Base-by-base conservation (phyloP, 2,329 filamentous ascomycete species). In the Ophiostoma populinum region DNA sequence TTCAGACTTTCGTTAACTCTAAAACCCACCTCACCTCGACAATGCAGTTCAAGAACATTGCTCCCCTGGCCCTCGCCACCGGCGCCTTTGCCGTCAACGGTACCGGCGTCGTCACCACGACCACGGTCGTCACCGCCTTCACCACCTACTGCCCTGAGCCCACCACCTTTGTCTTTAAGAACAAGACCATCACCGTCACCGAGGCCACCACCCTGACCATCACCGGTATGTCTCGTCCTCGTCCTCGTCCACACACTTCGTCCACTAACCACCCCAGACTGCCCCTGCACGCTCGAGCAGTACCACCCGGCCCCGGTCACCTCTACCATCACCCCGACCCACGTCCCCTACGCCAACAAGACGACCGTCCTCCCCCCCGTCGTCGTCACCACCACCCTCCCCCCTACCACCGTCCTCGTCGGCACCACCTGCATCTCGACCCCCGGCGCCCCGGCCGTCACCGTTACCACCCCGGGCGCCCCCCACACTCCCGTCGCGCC, bases 101-200 rank as follows among this genome's bases (percentile, higher is more conserved):
- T 13, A 21, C 15, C 21, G 31, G 7, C 24, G 29, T 5, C 20
- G 32, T 24, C 18, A 43, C 42, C 16, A 35, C 40, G 31, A 45
- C 42, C 22, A 8, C 35, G 18, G 59, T 71, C 44, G 67, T 81
- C 43, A 72, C 70, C 39, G 55, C 59, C 38, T 70, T 68, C 62
- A 73, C 67, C 58, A 83, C 77, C 51, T 80, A 65, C 70, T 83
- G 79, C 71, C 75, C 78, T n/a, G 60, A 51, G 46, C 55, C 77
- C 45, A 81, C 77, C 47, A 68, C 66, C 49, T 62, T 76, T 57
- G 65, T 64, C 51, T 62, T 55, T 57, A 62, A 67, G 54, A 79
- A 75, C 58, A 79, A 77, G 65, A 76, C 67, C 47, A 61, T 81
- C 56, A 74, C 72, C 45, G 35, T 42, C 35, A 45, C 42, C 15